Evolutionary conservation across 2,329 filamentous ascomycete species (phyloP), one percentile per base, ranked within the genome.

Genomic region (Claviceps monticola): DNA sequence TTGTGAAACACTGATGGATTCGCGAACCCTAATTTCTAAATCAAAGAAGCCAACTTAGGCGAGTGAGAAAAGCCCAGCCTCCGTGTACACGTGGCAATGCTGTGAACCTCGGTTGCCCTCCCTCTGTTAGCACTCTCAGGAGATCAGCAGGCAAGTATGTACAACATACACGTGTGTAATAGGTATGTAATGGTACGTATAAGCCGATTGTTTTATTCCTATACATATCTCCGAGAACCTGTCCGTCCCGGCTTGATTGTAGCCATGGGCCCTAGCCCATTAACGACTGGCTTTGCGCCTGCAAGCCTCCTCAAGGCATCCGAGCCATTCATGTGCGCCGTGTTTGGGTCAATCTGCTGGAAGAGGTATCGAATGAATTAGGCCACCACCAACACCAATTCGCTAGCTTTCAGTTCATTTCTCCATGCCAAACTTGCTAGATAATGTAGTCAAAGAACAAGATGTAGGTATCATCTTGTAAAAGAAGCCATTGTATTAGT

Each of bases 1-100:
- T 43, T 29, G 38, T 44, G 17, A 49, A 49, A 49, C 39, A 34
- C 37, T 29, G 46, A 29, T 48, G 46, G 46, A 48, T 48, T 29
- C 21, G 37, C 46, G 37, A 48, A 41, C 37, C 37, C 21, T 17
- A 19, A 19, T 19, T 19, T 19, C 19, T 19, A 29, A 14, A 39
- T 41, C 46, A 29, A 48, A 44, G 19, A 21, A 48, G 46, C n/a
- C 37, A 7, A 19, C 13, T 17, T 39, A 48, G 46, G 21, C 36
- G 36, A 48, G 46, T 37, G 36, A 39, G 36, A 48, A 39, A 36
- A 41, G n/a, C 19, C n/a, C 46, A 48, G 37, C 37, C 26, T 29
- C 46, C 46, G 21, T 14, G 46, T 37, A 48, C 46, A 48, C 46
- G 46, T 48, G 46, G 21, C 46, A 29, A 41, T 16, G 37, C 46